Base-by-base conservation (phyloP, 2,329 filamentous ascomycete species). In the Trichoderma oligosporum region DNA sequence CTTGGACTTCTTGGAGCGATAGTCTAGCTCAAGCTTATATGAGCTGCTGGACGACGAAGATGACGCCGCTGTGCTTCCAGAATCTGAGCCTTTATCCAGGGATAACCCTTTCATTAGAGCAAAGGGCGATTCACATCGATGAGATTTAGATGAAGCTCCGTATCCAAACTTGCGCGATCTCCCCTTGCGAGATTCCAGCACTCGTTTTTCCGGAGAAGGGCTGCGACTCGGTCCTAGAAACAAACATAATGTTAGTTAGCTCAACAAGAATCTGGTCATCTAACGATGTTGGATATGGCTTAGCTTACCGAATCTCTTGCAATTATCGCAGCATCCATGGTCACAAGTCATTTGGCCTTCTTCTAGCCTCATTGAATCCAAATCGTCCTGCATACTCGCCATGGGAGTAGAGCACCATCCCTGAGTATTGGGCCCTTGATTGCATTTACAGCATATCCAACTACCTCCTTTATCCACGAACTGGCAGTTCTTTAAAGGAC, bases 371-470 rank as follows among this genome's bases (percentile, higher is more conserved):
- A 65, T 65, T 1, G 68, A 71, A 9, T 71, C 62, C 6, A 66
- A 59, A 57, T 72, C 73, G 49, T 65, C 66, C 47, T 65, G 57
- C 61, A 68, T 63, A 36, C 66, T 68, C 27, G 62, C 63, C 35
- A 65, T 67, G 11, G 70, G 67, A 61, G 73, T 74, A 8, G 71
- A 73, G 65, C 81, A 83, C 80, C 80, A 83, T 6, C 80, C 81
- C 59, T 74, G 70, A 1, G 68, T 74, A 63, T 83, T 82, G 16
- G 79, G 77, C 0, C 78, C 78, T 36, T 77, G 72, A 2, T 74
- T 70, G 62, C 81, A 83, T 31, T 72, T 64, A 66, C 81, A 83
- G 61, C 81, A 83, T n/a, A 70, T 75, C 81, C 81, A 83, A 27
- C 67, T 73, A 16, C 78, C 75, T 36, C 74, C 77, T 33, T 80